Percentiles rank a stretch among this genome's conserved stretches.
phyloP scores from a whole-genome alignment of 371 early-diverging fungal species.

The Syncephalastrum racemosum region DNA sequence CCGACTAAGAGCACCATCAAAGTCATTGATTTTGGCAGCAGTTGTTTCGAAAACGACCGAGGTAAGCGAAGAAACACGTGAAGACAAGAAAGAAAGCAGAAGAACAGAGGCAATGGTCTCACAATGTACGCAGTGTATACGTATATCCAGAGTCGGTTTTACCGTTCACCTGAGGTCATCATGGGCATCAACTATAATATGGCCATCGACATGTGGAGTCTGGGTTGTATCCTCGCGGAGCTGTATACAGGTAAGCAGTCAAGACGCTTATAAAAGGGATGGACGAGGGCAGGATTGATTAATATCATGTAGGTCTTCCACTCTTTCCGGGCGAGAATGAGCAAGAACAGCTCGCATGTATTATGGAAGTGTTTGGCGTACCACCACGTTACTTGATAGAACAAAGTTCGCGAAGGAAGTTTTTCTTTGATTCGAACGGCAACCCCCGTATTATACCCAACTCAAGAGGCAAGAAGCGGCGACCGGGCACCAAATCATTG shows the following conservation, averaged over 20 bases:
- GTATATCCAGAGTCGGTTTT: constrained; percentile 95
- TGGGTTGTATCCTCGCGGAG: constrained; percentile 97
- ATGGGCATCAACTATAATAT: constrained; percentile 78
- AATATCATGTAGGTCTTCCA: constrained; percentile 52
- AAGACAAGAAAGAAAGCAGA: neutral
- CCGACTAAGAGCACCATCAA: constrained; percentile 67
- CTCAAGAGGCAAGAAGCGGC: constrained; percentile 80
- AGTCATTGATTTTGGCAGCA: constrained; percentile 93
- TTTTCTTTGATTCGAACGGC: constrained; percentile 77
- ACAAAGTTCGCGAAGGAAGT: constrained; percentile 68
- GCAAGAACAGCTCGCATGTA: constrained; percentile 91
- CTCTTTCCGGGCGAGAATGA: constrained; percentile 98
- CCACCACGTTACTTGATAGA: constrained; percentile 76
- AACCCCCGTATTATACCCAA: constrained; percentile 69
- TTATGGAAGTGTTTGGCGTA: constrained; percentile 86
- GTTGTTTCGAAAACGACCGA: constrained; percentile 71
- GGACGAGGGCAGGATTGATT: neutral
- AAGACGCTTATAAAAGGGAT: too few relatives aligned
- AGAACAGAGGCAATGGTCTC: neutral
- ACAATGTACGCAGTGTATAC: constrained; percentile 64
- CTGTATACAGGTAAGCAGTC: constrained; percentile 79
- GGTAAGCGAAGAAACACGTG: constrained; percentile 4
- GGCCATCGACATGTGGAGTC: constrained; percentile 97
- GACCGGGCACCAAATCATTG: constrained; percentile 74
- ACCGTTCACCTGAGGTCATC: constrained; percentile 95